phyloP scores from a whole-genome alignment of 257 asterid species.

The Buddleja alternifolia region DNA sequence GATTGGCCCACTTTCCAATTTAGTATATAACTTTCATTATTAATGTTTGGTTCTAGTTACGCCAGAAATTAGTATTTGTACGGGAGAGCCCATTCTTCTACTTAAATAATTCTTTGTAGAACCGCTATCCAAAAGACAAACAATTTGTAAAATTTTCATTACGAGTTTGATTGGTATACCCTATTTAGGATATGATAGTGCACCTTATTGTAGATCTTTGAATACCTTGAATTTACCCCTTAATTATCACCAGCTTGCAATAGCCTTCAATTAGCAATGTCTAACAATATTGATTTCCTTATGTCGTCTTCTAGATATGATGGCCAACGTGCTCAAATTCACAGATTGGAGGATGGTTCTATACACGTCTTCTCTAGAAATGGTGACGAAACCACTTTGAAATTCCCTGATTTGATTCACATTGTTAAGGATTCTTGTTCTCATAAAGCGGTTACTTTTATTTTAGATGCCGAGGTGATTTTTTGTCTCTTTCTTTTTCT shows the following conservation, averaged over 20 bases:
- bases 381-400: slow-evolving; percentile 85
- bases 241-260: neutral
- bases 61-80: slow-evolving; percentile 4
- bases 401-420: slow-evolving; percentile 78
- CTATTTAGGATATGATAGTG: neutral
- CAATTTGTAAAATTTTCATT: slow-evolving; percentile 15
- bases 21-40: neutral
- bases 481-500: slow-evolving; percentile 24
- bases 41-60: neutral
- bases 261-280: slow-evolving; percentile 11
- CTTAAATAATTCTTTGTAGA: no score
- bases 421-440: slow-evolving; percentile 58
- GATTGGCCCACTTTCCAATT: neutral
- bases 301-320: slow-evolving; percentile 67
- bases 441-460: slow-evolving; percentile 54
- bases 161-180: neutral
- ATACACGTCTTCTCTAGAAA: slow-evolving; percentile 78
- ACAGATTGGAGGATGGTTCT: slow-evolving; percentile 72
- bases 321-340: slow-evolving; percentile 96
- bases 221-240: neutral
- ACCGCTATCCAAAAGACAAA: slow-evolving; percentile 1
- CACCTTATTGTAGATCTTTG: neutral
- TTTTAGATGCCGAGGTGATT: slow-evolving; percentile 87
- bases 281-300: slow-evolving; percentile 17
- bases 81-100: slow-evolving; percentile 13